Evolutionary conservation across 768 basidiomycete genomes (phyloP), one percentile per base, ranked within the genome.

Genomic region (Guyanaporus albipodus): DNA sequence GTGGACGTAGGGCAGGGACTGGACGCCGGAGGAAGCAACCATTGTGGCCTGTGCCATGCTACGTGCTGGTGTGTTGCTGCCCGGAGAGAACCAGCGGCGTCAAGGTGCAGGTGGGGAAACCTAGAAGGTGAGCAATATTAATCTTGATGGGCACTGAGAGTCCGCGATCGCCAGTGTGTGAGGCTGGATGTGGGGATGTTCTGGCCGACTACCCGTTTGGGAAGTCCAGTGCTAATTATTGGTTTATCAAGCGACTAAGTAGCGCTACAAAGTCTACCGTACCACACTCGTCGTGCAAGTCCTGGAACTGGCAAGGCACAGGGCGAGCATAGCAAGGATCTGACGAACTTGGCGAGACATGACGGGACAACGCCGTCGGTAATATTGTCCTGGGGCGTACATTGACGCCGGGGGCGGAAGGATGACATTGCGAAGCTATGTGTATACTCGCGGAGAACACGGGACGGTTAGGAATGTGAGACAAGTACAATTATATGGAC

Each of bases 11-110:
- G 59, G 49, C 24, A 62, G 41, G 4, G 60, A 49, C n/a, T 68
- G 64, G 35, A 51, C 39, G 19, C 9, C 42, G 15, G 59, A 44
- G 21, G 53, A 48, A 42, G 45, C 36, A 35, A 36, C 55, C 45
- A 59, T 52, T 50, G 64, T 49, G 45, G 50, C 63, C 55, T 66
- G 64, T 35, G 64, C 64, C 64, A 66, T 66, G 6, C 32, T 46
- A 14, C 29, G 33, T 29, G 43, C 32, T 29, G 32, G 46, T 28
- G 4, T 28, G 42, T 22, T 15, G 33, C 26, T 41, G 45, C 48
- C 41, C 42, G 21, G 15, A 19, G 40, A 9, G 18, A 23, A 39
- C 38, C n/a, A 27, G 19, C 27, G 22, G 33, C 27, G 52, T 34
- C 44, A 39, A 36, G 48, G n/a, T 49, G 8, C 6, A 22, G 41